Evolutionary conservation across 176 grass and related monocot genomes (phyloP), one percentile per base, ranked within the genome.

Genomic region (bread wheat (Triticum aestivum)): DNA sequence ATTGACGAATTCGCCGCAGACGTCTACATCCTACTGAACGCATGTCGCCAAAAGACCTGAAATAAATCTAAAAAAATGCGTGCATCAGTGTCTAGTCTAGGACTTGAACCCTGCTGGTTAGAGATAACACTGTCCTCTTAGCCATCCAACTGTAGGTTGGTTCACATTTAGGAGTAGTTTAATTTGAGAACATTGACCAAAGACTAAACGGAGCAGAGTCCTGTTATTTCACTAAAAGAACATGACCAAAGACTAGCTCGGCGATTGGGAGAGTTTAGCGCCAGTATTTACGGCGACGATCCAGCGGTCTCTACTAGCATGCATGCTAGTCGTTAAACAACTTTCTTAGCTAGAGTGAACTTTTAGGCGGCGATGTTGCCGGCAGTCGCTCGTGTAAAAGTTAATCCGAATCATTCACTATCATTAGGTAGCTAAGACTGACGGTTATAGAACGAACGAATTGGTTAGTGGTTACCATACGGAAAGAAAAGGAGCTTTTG

Each of bases 211-310:
- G 3, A 32, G 32, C 3, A 32, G 32, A 32, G 32, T 32, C 32
- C 32, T 32, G 32, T 32, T 32, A 32, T 32, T 32, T 32, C 32
- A 32, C 32, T 32, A 32, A 32, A 32, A 32, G 6, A 7, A 54
- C 56, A 21, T 58, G 54, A 8, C 18, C 56, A 59, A 59, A 59
- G 56, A 59, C 18, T 59, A n/a, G 56, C 73, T 39, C 59, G 26
- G 81, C 54, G 9, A 69, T 9, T 8, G 6, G 70, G 69, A 42
- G 69, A 33, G 49, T 64, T 82, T 72, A 18, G 81, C 62, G 38
- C 86, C 86, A 44, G 52, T 47, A 85, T 78, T 88, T 85, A 85
- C 82, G 86, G 86, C 51, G 79, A 62, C 23, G 87, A 88, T 71
- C 68, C 37, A 61, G 58, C 42, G 12, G 21, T 14, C 21, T 26